These are phyloP conservation scores for Yarrowia alimentaria DNA, from an alignment of 805 yeast species.

Conservation along the genomic window DNA sequence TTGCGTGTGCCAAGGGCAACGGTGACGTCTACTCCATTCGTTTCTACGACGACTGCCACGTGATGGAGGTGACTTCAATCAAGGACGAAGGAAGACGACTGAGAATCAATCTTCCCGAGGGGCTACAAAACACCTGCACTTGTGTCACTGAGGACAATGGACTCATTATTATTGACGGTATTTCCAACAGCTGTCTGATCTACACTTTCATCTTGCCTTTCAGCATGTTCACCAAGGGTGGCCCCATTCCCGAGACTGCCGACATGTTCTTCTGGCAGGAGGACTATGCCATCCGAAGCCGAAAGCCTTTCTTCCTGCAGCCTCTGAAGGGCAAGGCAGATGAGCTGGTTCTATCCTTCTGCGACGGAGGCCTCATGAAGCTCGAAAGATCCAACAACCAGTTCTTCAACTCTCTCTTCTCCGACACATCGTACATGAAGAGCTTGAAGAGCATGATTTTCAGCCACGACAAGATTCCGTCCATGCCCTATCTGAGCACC, in stretches of 20 bases:
- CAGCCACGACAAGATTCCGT: conserved; percentile 22
- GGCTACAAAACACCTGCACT: conserved; percentile 17
- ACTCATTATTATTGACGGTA: neutral
- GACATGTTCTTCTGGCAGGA: conserved; percentile 1
- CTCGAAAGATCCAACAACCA: conserved; percentile 1
- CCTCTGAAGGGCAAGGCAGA: conserved; percentile 6
- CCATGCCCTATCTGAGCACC: conserved; percentile 21
- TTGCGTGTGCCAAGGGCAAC: neutral
- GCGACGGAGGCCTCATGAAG: conserved; percentile 24
- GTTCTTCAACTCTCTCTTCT: conserved; percentile 15
- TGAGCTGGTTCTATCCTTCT: conserved; percentile 10
- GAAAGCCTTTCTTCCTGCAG: conserved; percentile 10
- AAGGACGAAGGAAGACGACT: neutral
- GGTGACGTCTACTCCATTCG: conserved; percentile 16
- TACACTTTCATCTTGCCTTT: conserved; percentile 3
- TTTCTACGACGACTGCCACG: conserved; percentile 7
- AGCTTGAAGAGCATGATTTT: conserved; percentile 12
- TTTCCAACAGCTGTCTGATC: conserved; percentile 2
- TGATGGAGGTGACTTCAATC: conserved; percentile 21
- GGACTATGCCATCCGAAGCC: conserved; percentile 9
- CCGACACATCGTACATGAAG: conserved; percentile 13
- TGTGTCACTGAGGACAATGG: conserved; percentile 10
- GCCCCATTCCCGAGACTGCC: neutral
- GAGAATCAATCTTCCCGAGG: conserved; percentile 5
- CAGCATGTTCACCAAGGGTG: neutral